Evolutionary conservation across 1,284 basidiomycete genomes (phyloP), one percentile per base, ranked within the genome.

Genomic region (Ceratobasidium sp.): DNA sequence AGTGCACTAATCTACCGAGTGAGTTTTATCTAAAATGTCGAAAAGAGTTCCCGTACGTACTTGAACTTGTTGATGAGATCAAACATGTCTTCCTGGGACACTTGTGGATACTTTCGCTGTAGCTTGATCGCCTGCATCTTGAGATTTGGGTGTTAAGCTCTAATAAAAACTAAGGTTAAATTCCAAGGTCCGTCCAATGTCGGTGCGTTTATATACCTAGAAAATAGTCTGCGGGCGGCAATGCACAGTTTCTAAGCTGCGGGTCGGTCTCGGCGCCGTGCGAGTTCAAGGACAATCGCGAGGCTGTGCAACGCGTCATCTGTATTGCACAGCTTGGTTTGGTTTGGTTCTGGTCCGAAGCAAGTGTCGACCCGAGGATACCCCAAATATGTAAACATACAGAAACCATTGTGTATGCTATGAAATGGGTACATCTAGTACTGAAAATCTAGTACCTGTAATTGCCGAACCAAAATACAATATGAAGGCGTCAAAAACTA

Each of bases 31-130:
- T 75, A 13, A 33, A n/a, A 65, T 47, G 75, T 35, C 3, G 33
- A 35, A 6, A 61, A 17, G 35, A 15, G 7, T 10, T 2, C 10
- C 20, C 58, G 66, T 73, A 89, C 95, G 81, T 82, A 97, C 97
- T 96, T 95, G 92, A 97, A 98, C 79, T 91, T 90, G 83, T 92
- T 95, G 85, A 97, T 91, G 83, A 98, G 89, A 82, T 94, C 92
- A 82, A 96, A 92, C 90, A 98, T 95, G 85, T 96, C 95, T 86
- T 97, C 94, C 82, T 92, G 90, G 63, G 92, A 88, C 81, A 99
- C 92, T 82, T 97, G 92, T 37, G 97, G 95, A 82, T 94, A 98
- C 84, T 98, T 98, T 87, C 93, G 95, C 83, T 96, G 92, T 33
- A 99, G 88, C 85, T 93, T 91, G 79, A 97, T 86, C 66, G 94